Percentiles rank a stretch among this genome's conserved stretches.
These are phyloP conservation scores for Chlorencoelia australis DNA, from an alignment of 2,329 filamentous ascomycete genomes.

Conservation along the genomic window DNA sequence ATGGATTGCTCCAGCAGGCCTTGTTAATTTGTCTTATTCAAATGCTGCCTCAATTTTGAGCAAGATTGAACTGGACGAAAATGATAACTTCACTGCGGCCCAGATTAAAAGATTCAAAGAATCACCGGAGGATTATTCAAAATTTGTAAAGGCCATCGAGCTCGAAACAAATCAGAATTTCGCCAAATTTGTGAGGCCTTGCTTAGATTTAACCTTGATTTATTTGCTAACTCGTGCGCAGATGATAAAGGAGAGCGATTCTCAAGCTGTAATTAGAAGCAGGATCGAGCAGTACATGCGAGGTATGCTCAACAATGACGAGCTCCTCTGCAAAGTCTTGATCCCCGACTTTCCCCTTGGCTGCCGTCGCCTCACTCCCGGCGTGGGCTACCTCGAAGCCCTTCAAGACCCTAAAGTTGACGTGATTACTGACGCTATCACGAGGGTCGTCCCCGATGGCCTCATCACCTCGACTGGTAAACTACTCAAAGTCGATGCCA, in stretches of 20 bases:
- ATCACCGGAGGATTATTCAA: slow-evolving; percentile 36
- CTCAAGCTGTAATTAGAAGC: too few relatives aligned
- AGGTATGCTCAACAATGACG: slow-evolving; percentile 36
- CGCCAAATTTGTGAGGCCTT: too few relatives aligned
- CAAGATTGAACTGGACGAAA: slow-evolving; percentile 31
- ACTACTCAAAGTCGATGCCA: slow-evolving; percentile 26
- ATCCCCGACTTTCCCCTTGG: slow-evolving; percentile 34
- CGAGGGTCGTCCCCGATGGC: slow-evolving; percentile 35
- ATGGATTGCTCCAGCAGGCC: slow-evolving; percentile 34
- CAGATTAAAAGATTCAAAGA: slow-evolving; percentile 39
- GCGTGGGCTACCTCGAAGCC: slow-evolving; percentile 36
- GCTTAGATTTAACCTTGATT: too few relatives aligned
- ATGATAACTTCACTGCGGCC: slow-evolving; percentile 27
- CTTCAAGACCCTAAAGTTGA: slow-evolving; percentile 40
- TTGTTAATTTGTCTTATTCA: too few relatives aligned
- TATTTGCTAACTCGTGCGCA: too few relatives aligned
- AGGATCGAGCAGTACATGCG: too few relatives aligned
- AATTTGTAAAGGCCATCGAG: slow-evolving; percentile 39
- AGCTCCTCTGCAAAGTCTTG: slow-evolving; percentile 37
- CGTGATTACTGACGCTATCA: slow-evolving; percentile 38
- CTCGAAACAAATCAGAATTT: slow-evolving; percentile 28
- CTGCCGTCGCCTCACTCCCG: slow-evolving; percentile 32
- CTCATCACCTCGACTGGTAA: slow-evolving; percentile 32
- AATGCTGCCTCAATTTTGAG: slow-evolving; percentile 29
- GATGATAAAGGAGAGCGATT: too few relatives aligned